Conservation (phyloP, 305 asterid genomes). For the Solanum hybrid region DNA sequence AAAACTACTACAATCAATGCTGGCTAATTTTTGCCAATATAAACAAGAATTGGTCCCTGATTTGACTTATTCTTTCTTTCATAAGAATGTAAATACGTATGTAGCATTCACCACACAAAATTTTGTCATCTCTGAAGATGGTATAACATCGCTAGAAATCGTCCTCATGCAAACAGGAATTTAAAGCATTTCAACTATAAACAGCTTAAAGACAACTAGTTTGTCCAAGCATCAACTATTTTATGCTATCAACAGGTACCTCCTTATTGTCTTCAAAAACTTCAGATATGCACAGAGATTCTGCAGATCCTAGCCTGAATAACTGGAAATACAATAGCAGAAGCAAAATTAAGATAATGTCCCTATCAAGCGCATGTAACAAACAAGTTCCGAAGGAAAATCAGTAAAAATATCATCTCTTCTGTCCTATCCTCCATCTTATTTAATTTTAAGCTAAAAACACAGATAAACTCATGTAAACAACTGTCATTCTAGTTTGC, state of each 20-base stretch:
- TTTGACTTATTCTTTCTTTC: neutral
- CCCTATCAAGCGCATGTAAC: neutral
- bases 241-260: conserved; percentile 29
- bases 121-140: neutral
- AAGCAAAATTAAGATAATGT: conserved; percentile 7
- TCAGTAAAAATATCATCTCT: neutral
- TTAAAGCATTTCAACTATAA: neutral
- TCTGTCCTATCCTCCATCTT: neutral
- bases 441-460: neutral
- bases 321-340: conserved; percentile 39
- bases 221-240: neutral
- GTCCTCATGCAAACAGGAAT: neutral
- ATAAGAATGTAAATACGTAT: neutral
- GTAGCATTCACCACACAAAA: neutral
- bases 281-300: conserved; percentile 63
- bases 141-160: neutral
- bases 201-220: neutral
- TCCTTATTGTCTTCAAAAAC: conserved; percentile 55
- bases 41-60: neutral
- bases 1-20: neutral
- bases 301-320: conserved; percentile 57
- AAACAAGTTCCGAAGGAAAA: neutral
- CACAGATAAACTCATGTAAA: neutral
- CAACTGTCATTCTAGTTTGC: neutral
- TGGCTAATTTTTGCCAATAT: neutral